These are phyloP conservation scores for Saturnispora gosingensis DNA, from an alignment of 805 yeast genomes.

Conservation along the genomic window DNA sequence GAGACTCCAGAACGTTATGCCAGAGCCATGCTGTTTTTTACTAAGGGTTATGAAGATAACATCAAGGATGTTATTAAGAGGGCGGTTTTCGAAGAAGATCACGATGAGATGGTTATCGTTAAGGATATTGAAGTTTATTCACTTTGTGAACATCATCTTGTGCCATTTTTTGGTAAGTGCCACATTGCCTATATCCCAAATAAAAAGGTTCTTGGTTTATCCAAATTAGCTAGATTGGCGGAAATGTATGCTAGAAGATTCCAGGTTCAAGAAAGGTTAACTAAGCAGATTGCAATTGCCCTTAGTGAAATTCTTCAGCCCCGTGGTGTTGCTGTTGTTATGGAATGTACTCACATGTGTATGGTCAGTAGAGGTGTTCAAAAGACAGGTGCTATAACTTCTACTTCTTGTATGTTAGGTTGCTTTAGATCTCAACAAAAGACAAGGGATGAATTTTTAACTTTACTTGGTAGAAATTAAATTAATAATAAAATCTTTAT, in stretches of 20 bases:
- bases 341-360: slow-evolving; percentile 98
- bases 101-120: slow-evolving; percentile 98
- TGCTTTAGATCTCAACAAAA: slow-evolving; percentile 89
- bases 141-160: slow-evolving; percentile 94
- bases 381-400: slow-evolving; percentile 86
- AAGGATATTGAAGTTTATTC: slow-evolving; percentile 89
- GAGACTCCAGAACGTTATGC: slow-evolving; percentile 97
- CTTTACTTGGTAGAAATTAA: slow-evolving; percentile 57
- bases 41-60: slow-evolving; percentile 94
- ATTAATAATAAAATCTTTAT: not conserved
- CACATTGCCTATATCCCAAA: slow-evolving; percentile 98
- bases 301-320: slow-evolving; percentile 84
- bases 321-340: slow-evolving; percentile 95
- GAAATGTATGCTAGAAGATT: slow-evolving; percentile 94
- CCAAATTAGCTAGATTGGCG: slow-evolving; percentile 89
- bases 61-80: slow-evolving; percentile 85
- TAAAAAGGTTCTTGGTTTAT: slow-evolving; percentile 82
- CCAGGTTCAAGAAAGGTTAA: slow-evolving; percentile 96
- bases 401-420: slow-evolving; percentile 96
- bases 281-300: slow-evolving; percentile 97
- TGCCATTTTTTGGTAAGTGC: slow-evolving; percentile 94
- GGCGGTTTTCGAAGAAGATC: slow-evolving; percentile 96
- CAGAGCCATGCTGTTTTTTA: slow-evolving; percentile 88
- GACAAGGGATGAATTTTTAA: slow-evolving; percentile 92
- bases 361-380: slow-evolving; percentile 98